phyloP scores from a whole-genome alignment of 2,329 filamentous ascomycete species.

The Sporothrix luriei region DNA sequence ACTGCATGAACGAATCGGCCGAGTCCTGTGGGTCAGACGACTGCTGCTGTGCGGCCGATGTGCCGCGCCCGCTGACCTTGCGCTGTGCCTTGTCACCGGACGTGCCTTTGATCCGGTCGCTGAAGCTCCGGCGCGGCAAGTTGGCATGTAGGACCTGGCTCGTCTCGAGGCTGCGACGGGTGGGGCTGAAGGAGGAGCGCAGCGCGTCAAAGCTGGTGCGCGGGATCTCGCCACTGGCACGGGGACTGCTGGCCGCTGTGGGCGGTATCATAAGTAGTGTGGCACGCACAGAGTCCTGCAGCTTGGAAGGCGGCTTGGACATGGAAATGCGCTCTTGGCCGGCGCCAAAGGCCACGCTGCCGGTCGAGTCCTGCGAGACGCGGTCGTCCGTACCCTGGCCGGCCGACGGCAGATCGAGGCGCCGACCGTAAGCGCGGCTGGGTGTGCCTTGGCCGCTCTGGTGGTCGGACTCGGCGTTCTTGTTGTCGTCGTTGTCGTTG shows the following conservation, averaged over 20 bases:
- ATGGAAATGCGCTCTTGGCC: constrained; percentile 34
- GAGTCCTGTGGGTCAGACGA: constrained; percentile 61
- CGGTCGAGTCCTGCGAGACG: constrained; percentile 31
- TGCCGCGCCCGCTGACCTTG: neutral
- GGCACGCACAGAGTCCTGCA: constrained; percentile 62
- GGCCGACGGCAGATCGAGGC: constrained; percentile 19
- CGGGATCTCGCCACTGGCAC: constrained; percentile 56
- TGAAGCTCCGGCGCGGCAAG: constrained; percentile 63
- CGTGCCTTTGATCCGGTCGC: constrained; percentile 52
- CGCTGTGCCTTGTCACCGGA: neutral
- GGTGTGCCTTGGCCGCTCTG: constrained; percentile 11
- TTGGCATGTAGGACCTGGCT: constrained; percentile 49
- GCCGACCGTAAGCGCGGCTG: constrained; percentile 1
- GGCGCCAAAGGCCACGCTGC: constrained; percentile 16
- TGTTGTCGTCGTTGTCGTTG: constrained; percentile 29
- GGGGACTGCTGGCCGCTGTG: constrained; percentile 54
- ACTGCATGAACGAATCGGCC: constrained; percentile 75
- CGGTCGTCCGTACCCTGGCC: constrained; percentile 23
- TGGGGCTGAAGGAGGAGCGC: constrained; percentile 45
- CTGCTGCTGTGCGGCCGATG: constrained; percentile 11
- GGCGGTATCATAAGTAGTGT: constrained; percentile 58
- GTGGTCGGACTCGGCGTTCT: neutral
- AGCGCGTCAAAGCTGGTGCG: constrained; percentile 59
- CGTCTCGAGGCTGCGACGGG: constrained; percentile 56
- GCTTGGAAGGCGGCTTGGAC: constrained; percentile 43